Percentiles rank a stretch among this genome's conserved stretches.
These are phyloP conservation scores for Artemisia annua DNA, from an alignment of 129 eudicot genomes.

Conservation along the genomic window DNA sequence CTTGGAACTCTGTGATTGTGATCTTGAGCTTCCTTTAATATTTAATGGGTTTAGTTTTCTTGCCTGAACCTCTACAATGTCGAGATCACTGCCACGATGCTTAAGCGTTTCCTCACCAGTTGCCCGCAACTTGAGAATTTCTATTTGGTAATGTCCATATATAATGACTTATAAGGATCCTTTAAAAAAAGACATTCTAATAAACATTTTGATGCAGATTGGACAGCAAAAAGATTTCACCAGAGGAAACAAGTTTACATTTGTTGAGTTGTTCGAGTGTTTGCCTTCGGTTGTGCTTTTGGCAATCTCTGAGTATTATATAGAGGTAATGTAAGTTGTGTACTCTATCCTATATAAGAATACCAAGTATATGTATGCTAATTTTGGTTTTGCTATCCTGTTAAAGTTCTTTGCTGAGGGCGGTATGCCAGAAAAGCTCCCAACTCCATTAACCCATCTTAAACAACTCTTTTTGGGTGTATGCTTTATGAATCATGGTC, in stretches of 20 bases:
- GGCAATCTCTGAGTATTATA: not conserved
- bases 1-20: slow-evolving; percentile 7
- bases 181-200: not conserved
- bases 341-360: not conserved
- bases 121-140: slow-evolving; percentile 22
- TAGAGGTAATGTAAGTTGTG: not conserved
- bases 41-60: slow-evolving; percentile 23
- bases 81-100: not conserved
- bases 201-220: not conserved
- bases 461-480: not conserved
- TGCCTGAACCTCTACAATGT: slow-evolving; percentile 13
- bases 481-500: not conserved
- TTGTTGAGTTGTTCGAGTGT: too few species aligned
- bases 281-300: too few species aligned
- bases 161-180: not conserved
- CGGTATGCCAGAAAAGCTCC: slow-evolving; percentile 4
- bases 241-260: too few species aligned
- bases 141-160: slow-evolving; percentile 1
- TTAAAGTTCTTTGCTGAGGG: not conserved
- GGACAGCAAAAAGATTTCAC: not conserved
- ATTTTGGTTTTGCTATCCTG: not conserved
- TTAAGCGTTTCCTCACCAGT: slow-evolving; percentile 19
- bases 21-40: slow-evolving; percentile 3
- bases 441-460: not conserved
- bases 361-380: not conserved